Base-by-base conservation (phyloP, 148 eudicot genomes). In the Pouteria glomerata region DNA sequence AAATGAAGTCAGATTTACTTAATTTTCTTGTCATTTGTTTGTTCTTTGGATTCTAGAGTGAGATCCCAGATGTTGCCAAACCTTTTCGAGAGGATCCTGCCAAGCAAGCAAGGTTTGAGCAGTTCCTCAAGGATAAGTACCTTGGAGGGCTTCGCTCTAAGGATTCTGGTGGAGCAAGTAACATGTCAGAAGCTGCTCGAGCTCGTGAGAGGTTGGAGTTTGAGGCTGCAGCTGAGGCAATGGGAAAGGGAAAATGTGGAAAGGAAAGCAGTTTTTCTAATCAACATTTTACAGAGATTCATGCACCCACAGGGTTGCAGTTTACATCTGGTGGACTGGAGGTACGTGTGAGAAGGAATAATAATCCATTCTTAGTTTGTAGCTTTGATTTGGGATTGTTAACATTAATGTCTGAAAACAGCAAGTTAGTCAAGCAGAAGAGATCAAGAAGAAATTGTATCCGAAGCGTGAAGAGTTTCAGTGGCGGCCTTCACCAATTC, bases 161-260 rank as follows among this genome's bases (percentile, higher is more conserved):
- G 72, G 87, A 91, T 75, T 82, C 86, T 45, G 88, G 88, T 72
- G 90, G 89, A 75, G 66, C 97, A 24, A 85, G 90, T 78, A 68
- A 68, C 60, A 87, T 94, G 95, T 85, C 98, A 47, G 98, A 94
- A 83, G 78, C 80, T 83, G 90, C 85, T 72, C 91, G 98, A 80
- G 98, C 98, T 78, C 97, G 97, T 77, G 98, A 94, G 74, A 86
- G 91, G 74, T 77, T 94, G 73, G 97, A 94, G 76, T 91, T 94
- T 82, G 98, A 94, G 82, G 84, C 96, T 70, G 97, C 91, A 68
- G 97, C 97, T 41, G 91, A 81, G 83, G 86, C 86, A 62, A 82
- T 86, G 42, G 57, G 76, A 76, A 91, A 84, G 80, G 85, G 88
- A 35, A 88, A 84, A 66, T 75, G 71, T 67, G 83, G 76, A 65